These are phyloP conservation scores for Podospora australis DNA, from an alignment of 495 filamentous ascomycete species.

Conservation along the genomic window DNA sequence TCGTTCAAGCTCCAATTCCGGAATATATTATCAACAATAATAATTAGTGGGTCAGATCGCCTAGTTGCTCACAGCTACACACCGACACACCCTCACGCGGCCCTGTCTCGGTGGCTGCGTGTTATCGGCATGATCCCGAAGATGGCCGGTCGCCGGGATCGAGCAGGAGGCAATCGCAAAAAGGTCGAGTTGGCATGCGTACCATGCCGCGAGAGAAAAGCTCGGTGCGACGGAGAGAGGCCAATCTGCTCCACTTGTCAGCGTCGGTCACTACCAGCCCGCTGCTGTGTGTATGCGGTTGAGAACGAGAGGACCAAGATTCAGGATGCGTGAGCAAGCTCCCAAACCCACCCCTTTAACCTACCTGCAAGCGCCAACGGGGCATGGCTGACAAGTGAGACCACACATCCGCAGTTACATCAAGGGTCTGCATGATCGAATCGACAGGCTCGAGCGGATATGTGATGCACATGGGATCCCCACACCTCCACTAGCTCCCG, in stretches of 20 bases:
- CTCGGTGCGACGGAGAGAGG: slow-evolving; percentile 38
- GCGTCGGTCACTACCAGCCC: slow-evolving; percentile 28
- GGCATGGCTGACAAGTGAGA: no score
- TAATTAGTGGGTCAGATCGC: no score
- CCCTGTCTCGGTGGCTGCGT: no score
- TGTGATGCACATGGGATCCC: slow-evolving; percentile 29
- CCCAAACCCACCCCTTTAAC: background rate
- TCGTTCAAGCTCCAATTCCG: no score
- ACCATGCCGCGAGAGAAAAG: slow-evolving; percentile 37
- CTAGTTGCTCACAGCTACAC: no score
- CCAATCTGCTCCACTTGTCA: slow-evolving; percentile 40
- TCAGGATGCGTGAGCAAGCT: slow-evolving; percentile 23
- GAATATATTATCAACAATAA: no score
- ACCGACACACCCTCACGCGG: no score
- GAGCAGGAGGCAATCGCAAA: slow-evolving; percentile 3
- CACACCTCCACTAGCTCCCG: slow-evolving; percentile 14
- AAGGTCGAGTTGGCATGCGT: slow-evolving; percentile 31
- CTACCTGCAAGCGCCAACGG: no score
- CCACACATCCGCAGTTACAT: slow-evolving; percentile 24
- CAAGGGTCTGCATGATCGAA: slow-evolving; percentile 31
- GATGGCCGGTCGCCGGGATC: background rate
- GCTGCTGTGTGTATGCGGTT: slow-evolving; percentile 36
- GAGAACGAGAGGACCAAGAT: slow-evolving; percentile 31
- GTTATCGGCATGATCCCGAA: no score
- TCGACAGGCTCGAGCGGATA: slow-evolving; percentile 31